These are phyloP conservation scores for Tephrocybe sp. DNA, from an alignment of 768 basidiomycete species.

Conservation along the genomic window DNA sequence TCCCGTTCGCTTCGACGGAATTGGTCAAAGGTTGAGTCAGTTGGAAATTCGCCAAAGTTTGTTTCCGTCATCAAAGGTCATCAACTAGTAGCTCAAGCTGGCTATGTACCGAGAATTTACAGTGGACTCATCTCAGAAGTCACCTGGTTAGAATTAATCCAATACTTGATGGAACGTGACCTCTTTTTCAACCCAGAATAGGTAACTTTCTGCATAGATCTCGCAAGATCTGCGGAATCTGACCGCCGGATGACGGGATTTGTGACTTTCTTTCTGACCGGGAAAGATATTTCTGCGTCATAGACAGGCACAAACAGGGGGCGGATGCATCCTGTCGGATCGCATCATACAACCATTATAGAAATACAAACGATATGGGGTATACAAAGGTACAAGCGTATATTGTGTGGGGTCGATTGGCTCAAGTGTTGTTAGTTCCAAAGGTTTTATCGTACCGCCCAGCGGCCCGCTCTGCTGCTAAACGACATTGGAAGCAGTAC, in stretches of 20 bases:
- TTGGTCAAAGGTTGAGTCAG: too few relatives aligned
- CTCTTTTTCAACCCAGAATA: neutral
- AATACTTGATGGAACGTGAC: slow-evolving; percentile 11
- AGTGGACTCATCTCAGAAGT: slow-evolving; percentile 1
- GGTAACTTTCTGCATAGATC: neutral
- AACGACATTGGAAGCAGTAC: slow-evolving; percentile 66
- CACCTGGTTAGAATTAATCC: slow-evolving; percentile 4
- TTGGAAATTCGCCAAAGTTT: too few relatives aligned
- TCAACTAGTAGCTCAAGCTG: too few relatives aligned
- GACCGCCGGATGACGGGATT: neutral
- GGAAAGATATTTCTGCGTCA: slow-evolving; percentile 14
- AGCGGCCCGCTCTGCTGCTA: slow-evolving; percentile 43
- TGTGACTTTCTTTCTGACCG: neutral
- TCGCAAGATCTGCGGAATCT: slow-evolving; percentile 10
- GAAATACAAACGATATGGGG: slow-evolving; percentile 7
- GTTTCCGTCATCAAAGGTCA: too few relatives aligned
- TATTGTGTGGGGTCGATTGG: neutral
- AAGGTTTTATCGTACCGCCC: slow-evolving; percentile 16
- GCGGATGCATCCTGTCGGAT: slow-evolving; percentile 3
- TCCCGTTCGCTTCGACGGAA: too few relatives aligned
- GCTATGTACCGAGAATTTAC: too few relatives aligned
- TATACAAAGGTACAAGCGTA: slow-evolving; percentile 14
- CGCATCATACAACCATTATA: slow-evolving; percentile 4
- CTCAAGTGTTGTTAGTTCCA: slow-evolving; percentile 11
- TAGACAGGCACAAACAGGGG: slow-evolving; percentile 12